A percentile compares a stretch with the other conserved stretches of the same genome.
These are phyloP conservation scores for Microcos paniculata DNA, from an alignment of 345 rosid genomes.

Conservation along the genomic window DNA sequence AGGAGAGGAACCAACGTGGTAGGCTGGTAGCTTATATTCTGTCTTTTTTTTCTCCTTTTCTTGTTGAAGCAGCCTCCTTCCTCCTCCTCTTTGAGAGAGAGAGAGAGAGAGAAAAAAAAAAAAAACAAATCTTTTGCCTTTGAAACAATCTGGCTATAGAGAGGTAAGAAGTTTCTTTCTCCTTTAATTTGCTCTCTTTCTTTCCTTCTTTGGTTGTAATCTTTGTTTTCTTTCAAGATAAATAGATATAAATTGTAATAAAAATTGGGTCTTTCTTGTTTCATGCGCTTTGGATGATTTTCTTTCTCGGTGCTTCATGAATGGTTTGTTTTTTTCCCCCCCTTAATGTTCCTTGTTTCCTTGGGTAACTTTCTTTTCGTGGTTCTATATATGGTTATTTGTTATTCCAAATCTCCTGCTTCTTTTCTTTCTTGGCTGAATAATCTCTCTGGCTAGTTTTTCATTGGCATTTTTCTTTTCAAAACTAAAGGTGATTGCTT, in stretches of 20 bases:
- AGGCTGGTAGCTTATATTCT: neutral
- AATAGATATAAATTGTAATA: neutral
- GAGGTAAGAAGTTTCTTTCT: constrained; percentile 1
- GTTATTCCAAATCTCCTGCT: neutral
- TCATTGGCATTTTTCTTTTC: neutral
- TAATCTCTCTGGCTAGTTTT: neutral
- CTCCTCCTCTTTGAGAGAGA: too few relatives aligned
- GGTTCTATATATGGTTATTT: neutral
- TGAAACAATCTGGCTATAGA: neutral
- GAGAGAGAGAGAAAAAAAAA: too few relatives aligned
- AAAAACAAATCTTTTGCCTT: neutral
- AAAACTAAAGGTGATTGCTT: neutral
- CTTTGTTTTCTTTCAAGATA: neutral
- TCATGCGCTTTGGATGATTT: constrained; percentile 5
- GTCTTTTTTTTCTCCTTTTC: neutral
- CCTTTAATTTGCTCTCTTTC: neutral
- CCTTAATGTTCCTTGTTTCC: neutral
- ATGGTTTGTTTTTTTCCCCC: neutral
- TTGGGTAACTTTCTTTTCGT: neutral
- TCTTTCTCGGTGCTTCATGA: neutral
- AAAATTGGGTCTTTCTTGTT: neutral
- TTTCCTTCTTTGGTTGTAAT: neutral
- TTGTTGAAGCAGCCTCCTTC: neutral
- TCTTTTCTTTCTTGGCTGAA: neutral
- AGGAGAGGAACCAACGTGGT: neutral